Base-by-base conservation (phyloP, 2,329 filamentous ascomycete species). In the Phialophora expanda region DNA sequence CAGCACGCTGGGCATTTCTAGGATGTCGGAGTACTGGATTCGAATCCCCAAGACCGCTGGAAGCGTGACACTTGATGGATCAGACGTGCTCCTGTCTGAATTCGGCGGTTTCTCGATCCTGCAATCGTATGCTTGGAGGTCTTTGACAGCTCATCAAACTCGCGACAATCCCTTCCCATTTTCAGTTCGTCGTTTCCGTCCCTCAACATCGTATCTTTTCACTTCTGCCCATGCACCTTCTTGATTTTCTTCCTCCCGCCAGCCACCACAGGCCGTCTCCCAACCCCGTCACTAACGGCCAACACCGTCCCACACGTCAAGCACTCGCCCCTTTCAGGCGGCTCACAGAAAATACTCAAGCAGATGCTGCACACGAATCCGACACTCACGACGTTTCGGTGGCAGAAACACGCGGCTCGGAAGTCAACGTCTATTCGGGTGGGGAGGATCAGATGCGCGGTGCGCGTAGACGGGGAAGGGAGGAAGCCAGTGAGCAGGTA, bases 311-410 rank as follows among this genome's bases (percentile, higher is more conserved):
- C 92, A 76, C 93, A 97, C 0, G 92, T 96, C 69, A 95, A 80
- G 76, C 93, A 97, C 69, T 89, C 86, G 2, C 86, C 87, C 59
- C 86, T 85, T 67, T 83, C 81, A 1, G 86, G 81, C 30, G 86
- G 84, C 53, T 85, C 82, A 79, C 93, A 97, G 76, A 96, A 97
- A 73, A 96, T 99, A 77, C 92, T 96, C 53, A 99, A 82, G 75
- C 95, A 99, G 72, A 99, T 93, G 67, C 92, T 96, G 82, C 95
- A 99, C 44, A 99, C 94, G 76, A 92, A 99, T 8, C 93, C 95
- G 1, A 93, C 87, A 78, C 97, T 92, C 51, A 99, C 90, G 22
- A 98, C 92, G 41, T 87, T 87, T 58, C 94, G 86, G 79, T 99
- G 95, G 76, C 95, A 99, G 80, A 99, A 99, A 76, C 95, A 99